These are phyloP conservation scores for Bromus sterilis DNA, from an alignment of 176 grass and related monocot species.

Conservation along the genomic window DNA sequence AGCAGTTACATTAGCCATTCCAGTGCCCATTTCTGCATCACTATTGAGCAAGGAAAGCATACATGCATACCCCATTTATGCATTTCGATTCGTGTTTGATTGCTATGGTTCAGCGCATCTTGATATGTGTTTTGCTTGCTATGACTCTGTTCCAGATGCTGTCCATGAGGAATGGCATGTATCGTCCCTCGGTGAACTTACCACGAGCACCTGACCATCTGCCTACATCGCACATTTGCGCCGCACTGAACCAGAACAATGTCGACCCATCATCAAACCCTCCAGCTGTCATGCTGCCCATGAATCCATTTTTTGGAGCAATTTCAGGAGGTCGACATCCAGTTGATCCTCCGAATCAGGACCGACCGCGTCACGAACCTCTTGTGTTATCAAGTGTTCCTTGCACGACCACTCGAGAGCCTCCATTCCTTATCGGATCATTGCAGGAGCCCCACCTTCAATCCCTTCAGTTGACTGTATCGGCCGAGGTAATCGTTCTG, in stretches of 20 bases:
- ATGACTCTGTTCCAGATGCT: slow-evolving; percentile 46
- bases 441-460: slow-evolving; percentile 21
- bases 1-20: background rate
- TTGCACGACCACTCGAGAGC: slow-evolving; percentile 18
- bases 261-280: slow-evolving; percentile 22
- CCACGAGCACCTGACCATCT: slow-evolving; percentile 37
- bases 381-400: slow-evolving; percentile 23
- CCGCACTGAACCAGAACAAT: slow-evolving; percentile 12
- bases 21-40: background rate
- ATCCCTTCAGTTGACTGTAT: slow-evolving; percentile 28
- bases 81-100: background rate
- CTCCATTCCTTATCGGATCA: slow-evolving; percentile 24
- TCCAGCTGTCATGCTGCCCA: slow-evolving; percentile 11
- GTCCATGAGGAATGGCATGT: slow-evolving; percentile 79
- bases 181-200: slow-evolving; percentile 51
- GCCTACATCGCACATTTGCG: slow-evolving; percentile 34
- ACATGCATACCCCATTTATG: background rate
- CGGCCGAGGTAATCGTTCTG: slow-evolving; percentile 46
- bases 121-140: background rate
- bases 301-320: slow-evolving; percentile 25
- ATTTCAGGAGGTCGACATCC: slow-evolving; percentile 16
- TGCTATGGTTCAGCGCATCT: background rate
- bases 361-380: slow-evolving; percentile 13
- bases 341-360: slow-evolving; percentile 19
- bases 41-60: background rate